Conservation (phyloP, 2,329 filamentous ascomycete species). For the Penicillium sp. region DNA sequence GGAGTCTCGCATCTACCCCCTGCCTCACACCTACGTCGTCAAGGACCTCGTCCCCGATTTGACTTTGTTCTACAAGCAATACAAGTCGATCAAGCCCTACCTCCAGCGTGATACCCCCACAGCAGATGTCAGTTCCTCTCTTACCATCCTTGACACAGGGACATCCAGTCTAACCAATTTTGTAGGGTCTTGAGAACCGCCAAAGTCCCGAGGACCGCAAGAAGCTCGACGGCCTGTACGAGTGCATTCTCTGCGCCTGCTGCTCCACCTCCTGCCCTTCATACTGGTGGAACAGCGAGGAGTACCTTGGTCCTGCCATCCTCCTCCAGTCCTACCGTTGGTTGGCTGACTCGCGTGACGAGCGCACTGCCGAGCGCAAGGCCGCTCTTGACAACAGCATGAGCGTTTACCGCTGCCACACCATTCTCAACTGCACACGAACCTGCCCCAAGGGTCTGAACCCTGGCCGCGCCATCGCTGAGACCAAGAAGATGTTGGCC, state of each 20-base stretch:
- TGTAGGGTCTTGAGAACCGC: slow-evolving; percentile 82
- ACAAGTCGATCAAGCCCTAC: slow-evolving; percentile 99
- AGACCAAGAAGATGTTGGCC: slow-evolving; percentile 98
- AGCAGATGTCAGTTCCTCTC: slow-evolving; percentile 65
- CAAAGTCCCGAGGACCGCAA: slow-evolving; percentile 88
- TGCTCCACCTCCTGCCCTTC: slow-evolving; percentile 99
- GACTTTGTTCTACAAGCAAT: slow-evolving; percentile 99
- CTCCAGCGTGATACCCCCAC: slow-evolving; percentile 85
- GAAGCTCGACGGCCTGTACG: slow-evolving; percentile 97
- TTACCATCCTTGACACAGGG: slow-evolving; percentile 17
- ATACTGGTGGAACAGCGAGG: slow-evolving; percentile 99
- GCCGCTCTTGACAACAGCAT: slow-evolving; percentile 95
- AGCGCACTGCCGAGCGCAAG: slow-evolving; percentile 84
- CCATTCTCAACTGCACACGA: slow-evolving; percentile 96
- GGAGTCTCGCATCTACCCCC: slow-evolving; percentile 92
- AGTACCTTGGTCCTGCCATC: slow-evolving; percentile 95
- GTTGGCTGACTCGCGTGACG: slow-evolving; percentile 92
- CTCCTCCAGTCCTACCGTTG: slow-evolving; percentile 97
- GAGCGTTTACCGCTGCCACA: slow-evolving; percentile 98
- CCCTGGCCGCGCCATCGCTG: slow-evolving; percentile 88
- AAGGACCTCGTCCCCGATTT: slow-evolving; percentile 98
- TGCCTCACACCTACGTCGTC: slow-evolving; percentile 98
- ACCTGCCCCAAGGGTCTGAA: slow-evolving; percentile 99
- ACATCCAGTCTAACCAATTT: not conserved
- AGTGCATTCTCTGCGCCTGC: slow-evolving; percentile 99